Percentiles rank a stretch among this genome's conserved stretches.
Evolutionary conservation across 768 basidiomycete genomes (phyloP).

Genomic region (Lyophyllum shimeji): DNA sequence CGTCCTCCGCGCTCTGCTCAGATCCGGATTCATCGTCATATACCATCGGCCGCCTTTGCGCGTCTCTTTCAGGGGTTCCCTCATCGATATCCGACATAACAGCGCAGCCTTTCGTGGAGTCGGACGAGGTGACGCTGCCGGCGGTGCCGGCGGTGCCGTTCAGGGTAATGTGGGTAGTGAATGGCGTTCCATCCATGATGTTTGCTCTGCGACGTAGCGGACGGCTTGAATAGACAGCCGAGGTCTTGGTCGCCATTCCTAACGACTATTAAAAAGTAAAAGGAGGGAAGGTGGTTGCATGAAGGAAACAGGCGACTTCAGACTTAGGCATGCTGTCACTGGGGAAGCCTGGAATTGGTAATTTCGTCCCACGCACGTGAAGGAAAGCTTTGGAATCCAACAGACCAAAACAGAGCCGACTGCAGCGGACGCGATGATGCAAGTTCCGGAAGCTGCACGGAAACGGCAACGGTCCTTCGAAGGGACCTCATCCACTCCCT

Average conservation of each 20-base stretch:
- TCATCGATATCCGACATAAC: conserved; percentile 9
- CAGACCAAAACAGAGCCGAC: neutral
- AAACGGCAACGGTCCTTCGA: no score
- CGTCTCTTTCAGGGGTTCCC: neutral
- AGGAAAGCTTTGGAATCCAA: neutral
- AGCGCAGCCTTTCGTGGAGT: conserved; percentile 13
- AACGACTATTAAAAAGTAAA: neutral
- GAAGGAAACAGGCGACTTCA: conserved; percentile 5
- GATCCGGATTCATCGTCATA: conserved; percentile 6
- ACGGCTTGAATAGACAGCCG: neutral
- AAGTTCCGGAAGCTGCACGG: neutral
- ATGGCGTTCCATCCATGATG: conserved; percentile 21
- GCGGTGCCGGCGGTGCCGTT: neutral
- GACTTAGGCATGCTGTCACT: neutral
- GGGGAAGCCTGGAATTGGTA: neutral
- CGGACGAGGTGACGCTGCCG: conserved; percentile 15
- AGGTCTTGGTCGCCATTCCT: conserved; percentile 8
- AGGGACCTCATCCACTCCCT: no score
- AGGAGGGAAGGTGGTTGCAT: conserved; percentile 1
- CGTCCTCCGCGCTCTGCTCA: conserved; percentile 1
- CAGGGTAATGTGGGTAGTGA: conserved; percentile 9
- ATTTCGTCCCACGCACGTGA: neutral
- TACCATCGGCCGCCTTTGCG: neutral
- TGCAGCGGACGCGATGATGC: neutral
- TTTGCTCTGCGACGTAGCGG: conserved; percentile 27